Conservation (phyloP, 1,139 yeast species). For the Nadsonia starkeyi-henricii region DNA sequence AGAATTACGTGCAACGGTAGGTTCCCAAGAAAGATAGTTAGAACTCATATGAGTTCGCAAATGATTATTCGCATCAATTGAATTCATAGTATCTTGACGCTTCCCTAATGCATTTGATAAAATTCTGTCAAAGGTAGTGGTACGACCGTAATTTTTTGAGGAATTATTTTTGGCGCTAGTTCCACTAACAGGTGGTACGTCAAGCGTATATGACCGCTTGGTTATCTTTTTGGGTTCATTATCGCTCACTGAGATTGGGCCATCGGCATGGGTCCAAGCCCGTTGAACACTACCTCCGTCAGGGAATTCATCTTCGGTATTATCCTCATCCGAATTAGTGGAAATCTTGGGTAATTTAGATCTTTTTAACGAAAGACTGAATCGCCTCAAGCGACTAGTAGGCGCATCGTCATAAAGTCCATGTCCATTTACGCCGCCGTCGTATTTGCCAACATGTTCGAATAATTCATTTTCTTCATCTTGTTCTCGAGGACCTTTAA, state of each 20-base stretch:
- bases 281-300: neutral
- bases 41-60: slow-evolving; percentile 20
- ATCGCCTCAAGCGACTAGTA: neutral
- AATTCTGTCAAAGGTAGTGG: slow-evolving; percentile 16
- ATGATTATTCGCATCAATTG: slow-evolving; percentile 1
- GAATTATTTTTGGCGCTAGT: neutral
- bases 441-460: slow-evolving; percentile 6
- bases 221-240: neutral
- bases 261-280: neutral
- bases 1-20: slow-evolving; percentile 91
- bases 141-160: slow-evolving; percentile 8
- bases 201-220: neutral
- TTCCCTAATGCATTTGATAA: slow-evolving; percentile 8
- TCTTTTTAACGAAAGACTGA: neutral
- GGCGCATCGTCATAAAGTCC: neutral
- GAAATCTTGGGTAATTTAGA: neutral
- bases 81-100: slow-evolving; percentile 1
- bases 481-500: slow-evolving; percentile 62
- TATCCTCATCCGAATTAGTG: neutral
- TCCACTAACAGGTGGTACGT: neutral
- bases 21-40: slow-evolving; percentile 72
- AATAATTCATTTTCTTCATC: slow-evolving; percentile 29
- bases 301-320: neutral
- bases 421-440: neutral
- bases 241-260: neutral